Base-by-base conservation (phyloP, 768 basidiomycete genomes). In the Tephrocybe rancida region DNA sequence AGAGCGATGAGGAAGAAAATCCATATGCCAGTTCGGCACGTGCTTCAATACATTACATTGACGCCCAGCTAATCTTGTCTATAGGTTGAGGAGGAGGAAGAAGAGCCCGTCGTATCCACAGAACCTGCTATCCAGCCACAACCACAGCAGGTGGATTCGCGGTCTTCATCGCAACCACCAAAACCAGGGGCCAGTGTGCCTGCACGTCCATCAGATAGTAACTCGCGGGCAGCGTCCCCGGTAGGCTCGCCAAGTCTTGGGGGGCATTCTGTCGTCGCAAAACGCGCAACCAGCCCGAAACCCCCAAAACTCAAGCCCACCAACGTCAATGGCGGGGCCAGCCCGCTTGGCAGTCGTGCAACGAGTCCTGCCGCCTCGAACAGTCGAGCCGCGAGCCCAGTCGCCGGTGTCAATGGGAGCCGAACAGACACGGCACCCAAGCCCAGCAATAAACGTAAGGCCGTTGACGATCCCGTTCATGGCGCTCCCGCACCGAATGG, bases 231-330 rank as follows among this genome's bases (percentile, higher is more conserved):
- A 11, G 81, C 77, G 22, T 89, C 88, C 2, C 87, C 86, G 8
- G 72, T 72, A 9, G 70, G 80, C 37, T 70, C 78, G 3, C 72
- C 84, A 7, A 75, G 77, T 25, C 76, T 86, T 58, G 85, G 88
- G 32, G 91, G 90, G 0, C 89, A 92, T 69, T 90, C 87, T 2
- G 64, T 90, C 21, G 82, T 95, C 14, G 92, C 92, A 2, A 88
- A 88, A 70, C 84, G 92, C 16, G 92, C 92, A 3, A 92, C 90
- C 1, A 92, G 90, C 56, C 92, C 91, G 3, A 90, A 89, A 61
- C 74, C 70, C 9, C 81, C 83, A 3, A 90, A 88, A 65, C 72
- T 73, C 8, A 87, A 83, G 60, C 57, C 78, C 10, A 65, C 69
- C 41, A 70, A 69, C 55, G 61, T 67, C 2, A 85, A 81, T 63